Percentiles rank a stretch among this genome's conserved stretches.
These are phyloP conservation scores for Rhinocladiella mackenziei DNA, from an alignment of 2,329 filamentous ascomycete genomes.

Conservation along the genomic window DNA sequence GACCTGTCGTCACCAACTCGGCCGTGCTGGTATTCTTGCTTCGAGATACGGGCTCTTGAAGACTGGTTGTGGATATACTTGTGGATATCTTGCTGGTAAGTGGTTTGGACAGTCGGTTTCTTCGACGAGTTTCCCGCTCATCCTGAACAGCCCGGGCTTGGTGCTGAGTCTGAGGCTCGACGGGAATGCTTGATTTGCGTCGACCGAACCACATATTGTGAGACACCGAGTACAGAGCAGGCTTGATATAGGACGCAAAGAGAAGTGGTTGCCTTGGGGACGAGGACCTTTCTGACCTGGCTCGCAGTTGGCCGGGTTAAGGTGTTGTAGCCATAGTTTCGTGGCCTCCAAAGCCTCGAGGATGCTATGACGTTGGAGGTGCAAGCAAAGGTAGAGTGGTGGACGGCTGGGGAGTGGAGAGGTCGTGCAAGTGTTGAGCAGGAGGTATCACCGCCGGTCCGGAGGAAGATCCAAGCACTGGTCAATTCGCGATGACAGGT, in stretches of 20 bases:
- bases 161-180: constrained; percentile 7
- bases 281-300: background rate
- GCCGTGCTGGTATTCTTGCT: constrained; percentile 14
- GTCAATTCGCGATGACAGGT: constrained; percentile 1
- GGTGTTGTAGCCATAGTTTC: constrained; percentile 1
- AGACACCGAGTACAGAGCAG: background rate
- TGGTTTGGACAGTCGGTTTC: constrained; percentile 29
- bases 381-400: background rate
- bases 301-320: background rate
- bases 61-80: constrained; percentile 13
- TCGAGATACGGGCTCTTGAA: constrained; percentile 10
- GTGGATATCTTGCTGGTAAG: constrained; percentile 21
- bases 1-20: constrained; percentile 9
- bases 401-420: background rate
- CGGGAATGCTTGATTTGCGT: constrained; percentile 15
- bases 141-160: too few relatives aligned
- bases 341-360: background rate
- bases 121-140: constrained; percentile 22
- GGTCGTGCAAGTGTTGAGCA: too few relatives aligned
- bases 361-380: background rate
- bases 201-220: constrained; percentile 22
- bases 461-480: constrained; percentile 1
- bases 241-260: background rate
- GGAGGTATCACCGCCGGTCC: background rate
- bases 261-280: background rate